Evolutionary conservation across 129 eudicot genomes (phyloP).

Genomic region (Flaveria linearis): DNA sequence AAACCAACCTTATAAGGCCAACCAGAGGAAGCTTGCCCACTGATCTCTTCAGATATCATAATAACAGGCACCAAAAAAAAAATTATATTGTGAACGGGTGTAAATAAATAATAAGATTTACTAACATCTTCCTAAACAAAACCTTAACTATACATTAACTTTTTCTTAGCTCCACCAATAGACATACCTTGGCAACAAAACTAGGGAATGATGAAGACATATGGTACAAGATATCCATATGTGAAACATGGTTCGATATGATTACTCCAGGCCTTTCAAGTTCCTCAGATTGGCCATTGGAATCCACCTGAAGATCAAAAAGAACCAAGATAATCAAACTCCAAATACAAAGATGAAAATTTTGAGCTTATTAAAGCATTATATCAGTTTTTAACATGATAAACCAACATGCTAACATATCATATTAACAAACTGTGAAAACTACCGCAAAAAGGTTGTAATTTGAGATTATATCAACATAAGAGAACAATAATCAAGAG

Average conservation of each 20-base stretch:
- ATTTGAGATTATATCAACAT: background rate
- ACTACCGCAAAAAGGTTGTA: background rate
- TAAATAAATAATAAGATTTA: background rate
- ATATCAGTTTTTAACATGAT: background rate
- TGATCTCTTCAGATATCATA: slow-evolving; percentile 74
- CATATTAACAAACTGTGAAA: background rate
- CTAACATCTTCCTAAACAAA: background rate
- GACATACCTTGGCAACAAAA: slow-evolving; percentile 96
- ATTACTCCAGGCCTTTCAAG: slow-evolving; percentile 78
- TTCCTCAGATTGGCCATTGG: slow-evolving; percentile 48
- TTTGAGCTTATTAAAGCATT: background rate
- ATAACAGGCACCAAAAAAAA: slow-evolving; percentile 16
- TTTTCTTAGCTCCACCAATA: background rate
- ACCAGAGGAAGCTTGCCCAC: slow-evolving; percentile 97
- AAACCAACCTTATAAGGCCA: slow-evolving; percentile 95
- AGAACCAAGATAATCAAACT: slow-evolving; percentile 23
- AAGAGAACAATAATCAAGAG: background rate
- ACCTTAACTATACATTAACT: background rate
- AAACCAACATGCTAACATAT: background rate
- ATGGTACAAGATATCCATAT: slow-evolving; percentile 86
- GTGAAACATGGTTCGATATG: slow-evolving; percentile 86
- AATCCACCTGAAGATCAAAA: slow-evolving; percentile 44
- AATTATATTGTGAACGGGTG: slow-evolving; percentile 5
- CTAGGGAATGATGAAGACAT: slow-evolving; percentile 89
- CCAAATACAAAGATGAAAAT: background rate